phyloP scores from a whole-genome alignment of 805 yeast genomes.

The Saccharomycopsis capsularis region DNA sequence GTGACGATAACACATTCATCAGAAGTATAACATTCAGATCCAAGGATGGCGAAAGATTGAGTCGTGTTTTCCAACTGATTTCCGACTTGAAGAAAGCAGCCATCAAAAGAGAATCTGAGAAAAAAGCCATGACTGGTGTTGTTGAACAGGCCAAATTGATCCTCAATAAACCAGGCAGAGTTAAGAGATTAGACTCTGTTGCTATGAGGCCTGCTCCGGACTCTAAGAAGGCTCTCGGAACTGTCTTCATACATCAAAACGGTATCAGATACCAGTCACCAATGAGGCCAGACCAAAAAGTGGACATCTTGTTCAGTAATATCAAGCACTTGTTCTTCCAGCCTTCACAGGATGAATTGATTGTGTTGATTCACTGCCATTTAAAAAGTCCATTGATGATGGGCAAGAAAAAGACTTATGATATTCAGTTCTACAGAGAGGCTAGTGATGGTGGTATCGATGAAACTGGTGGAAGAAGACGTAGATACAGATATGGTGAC shows the following conservation, averaged over 20 bases:
- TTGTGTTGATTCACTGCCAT: constrained; percentile 88
- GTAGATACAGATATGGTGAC: constrained; percentile 85
- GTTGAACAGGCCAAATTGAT: constrained; percentile 84
- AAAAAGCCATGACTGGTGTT: constrained; percentile 88
- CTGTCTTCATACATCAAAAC: constrained; percentile 85
- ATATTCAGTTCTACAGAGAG: constrained; percentile 93
- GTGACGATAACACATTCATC: constrained; percentile 77
- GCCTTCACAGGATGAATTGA: constrained; percentile 90
- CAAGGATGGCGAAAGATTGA: constrained; percentile 83
- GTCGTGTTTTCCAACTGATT: constrained; percentile 82
- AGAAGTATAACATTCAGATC: constrained; percentile 85
- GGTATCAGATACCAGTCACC: constrained; percentile 93
- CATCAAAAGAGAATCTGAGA: constrained; percentile 83
- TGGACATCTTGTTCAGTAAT: constrained; percentile 83
- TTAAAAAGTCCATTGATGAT: constrained; percentile 88
- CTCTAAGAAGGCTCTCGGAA: constrained; percentile 91
- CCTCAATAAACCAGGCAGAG: constrained; percentile 77
- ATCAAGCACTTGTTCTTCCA: constrained; percentile 92
- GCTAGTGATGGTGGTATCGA: constrained; percentile 95
- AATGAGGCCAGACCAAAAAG: constrained; percentile 73
- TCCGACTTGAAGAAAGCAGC: constrained; percentile 89
- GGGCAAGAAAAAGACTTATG: constrained; percentile 92
- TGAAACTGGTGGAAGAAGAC: constrained; percentile 91
- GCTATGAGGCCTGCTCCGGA: constrained; percentile 95
- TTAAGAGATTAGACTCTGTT: constrained; percentile 79